Percentiles rank a stretch among this genome's conserved stretches.
Evolutionary conservation across 257 asterid genomes (phyloP).

Genomic region (Osmanthus fragrans): DNA sequence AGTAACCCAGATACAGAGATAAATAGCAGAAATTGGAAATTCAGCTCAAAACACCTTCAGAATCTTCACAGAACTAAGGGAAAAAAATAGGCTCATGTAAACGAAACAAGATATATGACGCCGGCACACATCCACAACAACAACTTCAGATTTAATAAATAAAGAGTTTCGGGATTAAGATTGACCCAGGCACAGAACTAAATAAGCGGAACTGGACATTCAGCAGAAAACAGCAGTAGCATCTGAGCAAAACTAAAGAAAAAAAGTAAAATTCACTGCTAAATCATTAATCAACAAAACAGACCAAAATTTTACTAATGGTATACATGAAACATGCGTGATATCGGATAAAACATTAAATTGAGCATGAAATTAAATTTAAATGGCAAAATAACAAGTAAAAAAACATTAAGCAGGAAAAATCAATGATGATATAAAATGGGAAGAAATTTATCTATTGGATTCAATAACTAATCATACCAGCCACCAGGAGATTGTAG

Average conservation of each 20-base stretch:
- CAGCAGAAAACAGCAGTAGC: background rate
- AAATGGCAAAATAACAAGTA: background rate
- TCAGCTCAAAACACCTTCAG: background rate
- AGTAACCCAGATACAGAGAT: background rate
- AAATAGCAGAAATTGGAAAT: background rate
- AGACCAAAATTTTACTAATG: no score
- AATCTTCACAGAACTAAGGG: background rate
- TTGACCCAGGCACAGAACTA: background rate
- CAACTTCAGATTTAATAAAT: background rate
- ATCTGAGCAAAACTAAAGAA: no score
- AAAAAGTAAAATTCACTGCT: no score
- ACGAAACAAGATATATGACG: background rate
- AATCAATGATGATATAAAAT: background rate
- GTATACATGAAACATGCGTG: no score
- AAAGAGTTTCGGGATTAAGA: background rate
- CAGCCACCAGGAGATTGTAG: background rate
- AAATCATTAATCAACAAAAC: no score
- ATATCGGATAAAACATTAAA: no score
- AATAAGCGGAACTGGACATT: background rate
- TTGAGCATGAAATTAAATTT: no score
- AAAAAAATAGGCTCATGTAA: no score
- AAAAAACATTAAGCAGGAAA: background rate
- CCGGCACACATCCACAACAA: background rate
- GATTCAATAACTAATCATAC: background rate
- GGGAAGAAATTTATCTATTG: constrained; percentile 3